Conservation (phyloP, 306 rosid species). For the Crotalaria pallida region DNA sequence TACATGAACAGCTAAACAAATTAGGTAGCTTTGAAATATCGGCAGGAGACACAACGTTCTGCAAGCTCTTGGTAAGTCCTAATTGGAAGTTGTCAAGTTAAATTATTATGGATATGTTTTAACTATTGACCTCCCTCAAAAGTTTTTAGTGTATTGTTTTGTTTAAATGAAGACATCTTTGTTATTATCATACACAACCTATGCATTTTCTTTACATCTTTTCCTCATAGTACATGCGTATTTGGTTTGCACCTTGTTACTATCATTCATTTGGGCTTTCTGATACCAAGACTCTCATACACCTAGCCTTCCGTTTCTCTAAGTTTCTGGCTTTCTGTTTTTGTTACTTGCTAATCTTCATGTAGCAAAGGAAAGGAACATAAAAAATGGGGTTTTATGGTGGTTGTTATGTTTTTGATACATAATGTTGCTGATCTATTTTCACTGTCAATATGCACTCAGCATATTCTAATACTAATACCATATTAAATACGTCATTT, state of each 20-base stretch:
- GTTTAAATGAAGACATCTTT: not conserved
- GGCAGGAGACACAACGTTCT: slow-evolving; percentile 45
- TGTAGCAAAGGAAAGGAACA: not conserved
- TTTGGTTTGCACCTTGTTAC: not conserved
- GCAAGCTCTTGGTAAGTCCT: slow-evolving; percentile 64
- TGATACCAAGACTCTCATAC: too few relatives aligned
- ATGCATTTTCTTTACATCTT: not conserved
- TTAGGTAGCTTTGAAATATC: slow-evolving; percentile 73
- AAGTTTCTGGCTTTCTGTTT: not conserved
- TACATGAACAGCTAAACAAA: slow-evolving; percentile 50
- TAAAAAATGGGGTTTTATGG: not conserved
- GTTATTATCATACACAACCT: not conserved
- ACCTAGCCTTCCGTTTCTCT: not conserved
- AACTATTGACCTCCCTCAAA: not conserved
- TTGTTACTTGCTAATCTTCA: not conserved
- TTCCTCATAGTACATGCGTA: not conserved
- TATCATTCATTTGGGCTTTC: not conserved
- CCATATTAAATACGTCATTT: too few relatives aligned
- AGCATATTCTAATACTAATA: too few relatives aligned
- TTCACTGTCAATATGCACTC: too few relatives aligned
- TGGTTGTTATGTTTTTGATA: not conserved
- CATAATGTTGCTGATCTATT: not conserved
- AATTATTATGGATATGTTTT: not conserved
- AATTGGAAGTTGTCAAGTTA: not conserved
- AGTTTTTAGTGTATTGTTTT: not conserved